Conservation (phyloP, 2,329 filamentous ascomycete species). For the Ilyonectria mors-panacis region DNA sequence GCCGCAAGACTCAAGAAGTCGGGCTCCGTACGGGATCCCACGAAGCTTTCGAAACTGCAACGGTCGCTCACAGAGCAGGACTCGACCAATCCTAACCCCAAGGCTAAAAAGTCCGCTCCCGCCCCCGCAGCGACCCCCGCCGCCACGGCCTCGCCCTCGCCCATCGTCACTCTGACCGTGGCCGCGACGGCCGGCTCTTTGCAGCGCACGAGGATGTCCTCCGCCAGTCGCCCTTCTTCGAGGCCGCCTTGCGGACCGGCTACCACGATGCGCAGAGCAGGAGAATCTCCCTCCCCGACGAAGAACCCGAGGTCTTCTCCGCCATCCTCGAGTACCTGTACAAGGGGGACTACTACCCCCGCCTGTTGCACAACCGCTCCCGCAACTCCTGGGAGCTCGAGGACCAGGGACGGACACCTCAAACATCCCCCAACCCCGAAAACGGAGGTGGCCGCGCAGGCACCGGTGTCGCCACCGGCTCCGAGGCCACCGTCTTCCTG, state of each 20-base stretch:
- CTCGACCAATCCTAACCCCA: slow-evolving; percentile 47
- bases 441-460: slow-evolving; percentile 61
- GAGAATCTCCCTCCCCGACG: slow-evolving; percentile 80
- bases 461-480: slow-evolving; percentile 62
- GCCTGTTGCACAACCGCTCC: slow-evolving; percentile 88
- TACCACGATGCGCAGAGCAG: slow-evolving; percentile 83
- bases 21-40: slow-evolving; percentile 74
- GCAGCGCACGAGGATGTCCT: slow-evolving; percentile 96
- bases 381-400: slow-evolving; percentile 92
- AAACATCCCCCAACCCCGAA: slow-evolving; percentile 67
- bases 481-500: slow-evolving; percentile 76
- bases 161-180: slow-evolving; percentile 90
- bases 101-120: slow-evolving; percentile 35
- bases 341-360: slow-evolving; percentile 96
- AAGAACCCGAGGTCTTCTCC: slow-evolving; percentile 94
- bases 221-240: slow-evolving; percentile 87
- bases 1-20: slow-evolving; percentile 82
- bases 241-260: slow-evolving; percentile 78
- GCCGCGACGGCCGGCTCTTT: slow-evolving; percentile 89
- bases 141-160: slow-evolving; percentile 63
- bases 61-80: slow-evolving; percentile 79
- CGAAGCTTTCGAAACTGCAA: slow-evolving; percentile 88
- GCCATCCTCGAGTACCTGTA: slow-evolving; percentile 96
- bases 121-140: slow-evolving; percentile 9
- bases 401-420: slow-evolving; percentile 66